phyloP scores from a whole-genome alignment of 305 asterid species.

The Fraxinus dipetala region DNA sequence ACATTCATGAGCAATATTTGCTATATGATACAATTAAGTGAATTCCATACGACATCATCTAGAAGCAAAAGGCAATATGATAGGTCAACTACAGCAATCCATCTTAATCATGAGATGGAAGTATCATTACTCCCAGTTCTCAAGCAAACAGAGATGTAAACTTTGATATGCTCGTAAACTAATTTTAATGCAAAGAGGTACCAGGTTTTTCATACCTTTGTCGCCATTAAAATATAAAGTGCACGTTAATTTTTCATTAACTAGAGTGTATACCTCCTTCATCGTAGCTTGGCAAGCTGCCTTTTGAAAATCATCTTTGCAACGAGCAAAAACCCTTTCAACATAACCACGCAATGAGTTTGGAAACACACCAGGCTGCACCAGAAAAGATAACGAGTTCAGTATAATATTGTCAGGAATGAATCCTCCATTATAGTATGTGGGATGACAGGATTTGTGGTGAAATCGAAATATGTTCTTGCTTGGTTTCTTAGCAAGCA shows the following conservation, averaged over 20 bases:
- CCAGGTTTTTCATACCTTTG: slow-evolving; percentile 19
- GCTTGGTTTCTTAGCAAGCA: background rate
- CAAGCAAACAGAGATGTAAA: slow-evolving; percentile 1
- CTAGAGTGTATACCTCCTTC: slow-evolving; percentile 73
- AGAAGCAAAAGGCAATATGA: background rate
- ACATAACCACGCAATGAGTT: slow-evolving; percentile 92
- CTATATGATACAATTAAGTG: background rate
- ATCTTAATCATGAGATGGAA: background rate
- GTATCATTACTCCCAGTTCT: slow-evolving; percentile 2
- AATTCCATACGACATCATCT: background rate
- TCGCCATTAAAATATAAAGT: slow-evolving; percentile 1
- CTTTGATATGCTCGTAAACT: background rate
- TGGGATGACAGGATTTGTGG: background rate
- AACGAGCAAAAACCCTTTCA: slow-evolving; percentile 95
- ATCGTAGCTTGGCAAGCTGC: slow-evolving; percentile 71
- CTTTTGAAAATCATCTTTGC: slow-evolving; percentile 82
- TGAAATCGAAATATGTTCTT: background rate
- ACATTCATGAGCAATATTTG: background rate
- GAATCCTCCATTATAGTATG: slow-evolving; percentile 10
- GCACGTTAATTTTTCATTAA: slow-evolving; percentile 17
- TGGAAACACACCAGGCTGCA: slow-evolving; percentile 85
- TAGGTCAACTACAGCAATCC: background rate
- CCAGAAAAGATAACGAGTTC: slow-evolving; percentile 26
- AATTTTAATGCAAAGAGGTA: slow-evolving; percentile 9
- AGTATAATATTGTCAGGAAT: slow-evolving; percentile 13